Evolutionary conservation across 441 rosid species (phyloP).

Genomic region (Erodium trifolium): DNA sequence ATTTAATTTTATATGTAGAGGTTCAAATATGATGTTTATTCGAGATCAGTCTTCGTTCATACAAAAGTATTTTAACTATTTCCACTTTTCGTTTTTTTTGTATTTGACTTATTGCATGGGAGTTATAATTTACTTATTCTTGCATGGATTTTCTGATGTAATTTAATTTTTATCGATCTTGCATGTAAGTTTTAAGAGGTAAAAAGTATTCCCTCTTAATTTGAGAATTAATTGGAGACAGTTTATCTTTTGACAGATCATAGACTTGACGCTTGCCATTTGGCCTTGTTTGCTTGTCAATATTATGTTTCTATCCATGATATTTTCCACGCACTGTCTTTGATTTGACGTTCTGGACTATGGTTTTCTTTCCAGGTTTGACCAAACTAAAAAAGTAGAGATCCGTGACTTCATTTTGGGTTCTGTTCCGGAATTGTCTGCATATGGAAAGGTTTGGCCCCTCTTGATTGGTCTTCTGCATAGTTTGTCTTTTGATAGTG

Average conservation of each 20-base stretch:
- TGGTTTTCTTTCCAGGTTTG: conserved; percentile 48
- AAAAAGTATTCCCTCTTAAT: not conserved
- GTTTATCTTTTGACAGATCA: not conserved
- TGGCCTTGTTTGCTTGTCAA: not conserved
- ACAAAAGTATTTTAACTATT: not conserved
- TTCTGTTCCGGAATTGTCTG: conserved; percentile 50
- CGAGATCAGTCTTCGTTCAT: not conserved
- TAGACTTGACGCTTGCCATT: not conserved
- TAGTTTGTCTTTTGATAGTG: not conserved
- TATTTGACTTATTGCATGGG: not conserved
- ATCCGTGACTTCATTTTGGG: conserved; percentile 55
- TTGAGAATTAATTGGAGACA: not conserved
- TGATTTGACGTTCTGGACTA: not conserved
- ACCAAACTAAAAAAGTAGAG: conserved; percentile 58
- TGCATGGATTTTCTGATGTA: not conserved
- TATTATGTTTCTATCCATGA: not conserved
- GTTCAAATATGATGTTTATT: not conserved
- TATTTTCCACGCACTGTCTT: not conserved
- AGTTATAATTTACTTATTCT: not conserved
- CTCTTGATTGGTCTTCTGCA: no score
- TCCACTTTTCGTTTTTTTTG: no score
- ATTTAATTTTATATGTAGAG: no score
- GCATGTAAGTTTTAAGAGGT: not conserved
- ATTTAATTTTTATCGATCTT: not conserved
- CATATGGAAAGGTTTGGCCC: conserved; percentile 64